A percentile compares a stretch with the other conserved stretches of the same genome.
These are phyloP conservation scores for Candida jianshihensis DNA, from an alignment of 805 yeast genomes.

Conservation along the genomic window DNA sequence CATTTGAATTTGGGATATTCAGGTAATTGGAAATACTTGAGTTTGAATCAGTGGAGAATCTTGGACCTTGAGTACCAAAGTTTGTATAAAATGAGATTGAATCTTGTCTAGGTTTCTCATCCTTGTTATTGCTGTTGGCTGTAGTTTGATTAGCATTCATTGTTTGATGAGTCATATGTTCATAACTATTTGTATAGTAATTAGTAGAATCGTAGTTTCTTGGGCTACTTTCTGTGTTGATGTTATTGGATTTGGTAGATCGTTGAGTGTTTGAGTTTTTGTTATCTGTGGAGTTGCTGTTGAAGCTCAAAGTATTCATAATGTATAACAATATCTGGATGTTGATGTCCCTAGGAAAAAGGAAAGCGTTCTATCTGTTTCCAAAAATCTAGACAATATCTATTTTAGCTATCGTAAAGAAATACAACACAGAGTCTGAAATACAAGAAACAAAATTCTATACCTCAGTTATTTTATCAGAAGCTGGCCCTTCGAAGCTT, in stretches of 20 bases:
- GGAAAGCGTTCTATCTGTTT: too few species aligned
- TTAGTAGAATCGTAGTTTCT: conserved; percentile 10
- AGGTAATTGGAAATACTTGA: conserved; percentile 19
- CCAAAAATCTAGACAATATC: too few species aligned
- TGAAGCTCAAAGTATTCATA: conserved; percentile 13
- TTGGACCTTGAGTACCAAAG: conserved; percentile 14
- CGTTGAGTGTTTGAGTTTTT: background rate
- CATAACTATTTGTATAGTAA: conserved; percentile 1
- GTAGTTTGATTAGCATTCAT: conserved; percentile 2
- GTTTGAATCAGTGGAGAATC: conserved; percentile 24
- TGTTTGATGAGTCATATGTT: background rate
- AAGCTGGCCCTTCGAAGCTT: too few species aligned
- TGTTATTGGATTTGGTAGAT: conserved; percentile 1
- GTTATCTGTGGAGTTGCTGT: conserved; percentile 4
- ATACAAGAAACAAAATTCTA: too few species aligned
- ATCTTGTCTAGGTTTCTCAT: conserved; percentile 16
- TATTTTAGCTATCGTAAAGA: too few species aligned
- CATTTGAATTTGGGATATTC: conserved; percentile 10
- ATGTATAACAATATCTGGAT: too few species aligned
- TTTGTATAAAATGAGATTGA: conserved; percentile 22
- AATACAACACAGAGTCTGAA: too few species aligned
- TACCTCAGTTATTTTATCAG: too few species aligned
- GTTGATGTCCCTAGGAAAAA: too few species aligned
- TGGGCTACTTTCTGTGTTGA: conserved; percentile 9
- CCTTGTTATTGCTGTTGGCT: background rate